Evolutionary conservation across 2,329 filamentous ascomycete species (phyloP), one percentile per base, ranked within the genome.

Genomic region (Epichloe gansuensis): DNA sequence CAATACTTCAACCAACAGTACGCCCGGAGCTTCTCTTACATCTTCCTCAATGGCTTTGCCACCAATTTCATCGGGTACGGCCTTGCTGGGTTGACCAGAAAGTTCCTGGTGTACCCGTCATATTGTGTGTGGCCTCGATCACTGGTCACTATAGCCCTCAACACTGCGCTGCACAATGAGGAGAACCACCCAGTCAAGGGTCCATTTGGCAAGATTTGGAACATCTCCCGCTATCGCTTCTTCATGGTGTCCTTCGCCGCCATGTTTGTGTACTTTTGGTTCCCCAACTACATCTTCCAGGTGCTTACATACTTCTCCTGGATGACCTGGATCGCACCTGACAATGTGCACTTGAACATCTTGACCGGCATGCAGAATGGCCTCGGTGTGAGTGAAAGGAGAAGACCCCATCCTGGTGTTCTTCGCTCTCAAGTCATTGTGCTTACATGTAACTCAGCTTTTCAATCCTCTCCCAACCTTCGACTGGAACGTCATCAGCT

Each of bases 41-140:
- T 79, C 64, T 72, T 80, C n/a, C 62, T 80, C 37, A 72, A 80
- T 34, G 74, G 72, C 1, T 62, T 81, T 13, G 73, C 72, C 31
- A 80, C 77, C 31, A 78, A 80, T 61, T 76, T 78, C 47, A 74
- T 80, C 35, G 77, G 77, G 17, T 80, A 78, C 52, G 77, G 77
- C 1, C 65, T 80, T 41, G 76, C 77, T 8, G 77, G 77, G 13
- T 47, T 77, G 1, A 67, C 65, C 9, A 69, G 75, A 4, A 66
- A 72, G 0, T 79, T 78, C 58, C 64, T 80, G 3, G 75, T 79
- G 5, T 76, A 75, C 49, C 76, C 76, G 0, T 66, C 75, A 1
- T 73, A 71, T 59, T 75, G 72, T 49, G 67, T 81, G 2, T 81
- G 78, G 78, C 78, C 78, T 0, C 65, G 72, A 1, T 72, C 72